Evolutionary conservation across 768 basidiomycete genomes (phyloP).

Genomic region (Chalciporus sphaerocephalus): DNA sequence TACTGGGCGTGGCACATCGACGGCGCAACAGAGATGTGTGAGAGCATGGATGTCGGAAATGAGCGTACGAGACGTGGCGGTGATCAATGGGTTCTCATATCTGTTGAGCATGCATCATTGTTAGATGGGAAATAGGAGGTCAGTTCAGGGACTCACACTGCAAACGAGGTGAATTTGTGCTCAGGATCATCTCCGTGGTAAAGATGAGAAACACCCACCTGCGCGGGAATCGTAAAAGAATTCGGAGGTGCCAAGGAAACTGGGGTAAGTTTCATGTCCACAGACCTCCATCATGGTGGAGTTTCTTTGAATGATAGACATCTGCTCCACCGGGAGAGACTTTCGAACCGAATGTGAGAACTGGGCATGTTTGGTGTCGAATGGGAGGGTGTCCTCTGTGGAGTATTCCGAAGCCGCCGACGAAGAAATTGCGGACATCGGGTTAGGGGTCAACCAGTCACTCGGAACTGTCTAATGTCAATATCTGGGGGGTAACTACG

Average conservation of each 20-base stretch:
- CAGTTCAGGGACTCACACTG: conserved; percentile 26
- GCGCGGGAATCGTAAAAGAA: conserved; percentile 71
- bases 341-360: neutral
- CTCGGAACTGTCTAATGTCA: neutral
- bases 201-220: conserved; percentile 39
- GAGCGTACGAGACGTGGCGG: conserved; percentile 66
- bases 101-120: conserved; percentile 31
- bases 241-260: conserved; percentile 50
- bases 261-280: conserved; percentile 46
- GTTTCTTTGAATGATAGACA: conserved; percentile 40
- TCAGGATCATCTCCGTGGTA: conserved; percentile 6
- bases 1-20: conserved; percentile 67
- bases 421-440: neutral
- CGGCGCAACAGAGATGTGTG: conserved; percentile 51
- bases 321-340: conserved; percentile 17
- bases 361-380: neutral
- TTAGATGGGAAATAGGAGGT: neutral
- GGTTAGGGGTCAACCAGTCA: neutral
- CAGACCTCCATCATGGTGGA: conserved; percentile 66
- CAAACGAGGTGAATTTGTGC: neutral
- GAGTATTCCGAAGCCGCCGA: neutral
- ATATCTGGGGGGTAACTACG: neutral
- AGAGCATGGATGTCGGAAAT: conserved; percentile 69
- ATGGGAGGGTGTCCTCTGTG: neutral
- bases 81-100: conserved; percentile 77